Evolutionary conservation across 805 yeast genomes (phyloP).

Genomic region (Ogataea glucozyma): DNA sequence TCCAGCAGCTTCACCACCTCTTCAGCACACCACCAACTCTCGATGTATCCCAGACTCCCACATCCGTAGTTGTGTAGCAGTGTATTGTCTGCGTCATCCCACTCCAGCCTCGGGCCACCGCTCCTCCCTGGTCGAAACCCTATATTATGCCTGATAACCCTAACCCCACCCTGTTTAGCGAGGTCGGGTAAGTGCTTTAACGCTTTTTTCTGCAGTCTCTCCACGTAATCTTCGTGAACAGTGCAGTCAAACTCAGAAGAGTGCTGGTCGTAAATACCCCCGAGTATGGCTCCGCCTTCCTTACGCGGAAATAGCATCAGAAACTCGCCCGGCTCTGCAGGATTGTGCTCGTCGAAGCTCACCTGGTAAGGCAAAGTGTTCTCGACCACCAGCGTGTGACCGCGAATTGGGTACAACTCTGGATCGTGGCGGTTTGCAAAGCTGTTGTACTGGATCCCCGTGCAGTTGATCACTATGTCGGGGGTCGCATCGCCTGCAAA

Average conservation of each 20-base stretch:
- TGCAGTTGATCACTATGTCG: slow-evolving; percentile 54
- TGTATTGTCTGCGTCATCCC: slow-evolving; percentile 22
- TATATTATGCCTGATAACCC: slow-evolving; percentile 53
- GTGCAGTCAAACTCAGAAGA: slow-evolving; percentile 27
- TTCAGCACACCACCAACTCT: slow-evolving; percentile 60
- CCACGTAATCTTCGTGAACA: slow-evolving; percentile 51
- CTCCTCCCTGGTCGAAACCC: slow-evolving; percentile 69
- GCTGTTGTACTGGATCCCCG: slow-evolving; percentile 51
- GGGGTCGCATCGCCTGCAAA: slow-evolving; percentile 25
- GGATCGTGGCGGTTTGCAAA: slow-evolving; percentile 54
- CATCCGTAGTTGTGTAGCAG: slow-evolving; percentile 68
- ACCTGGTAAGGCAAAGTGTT: slow-evolving; percentile 44
- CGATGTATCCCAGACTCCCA: slow-evolving; percentile 69
- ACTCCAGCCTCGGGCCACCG: slow-evolving; percentile 53
- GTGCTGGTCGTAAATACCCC: slow-evolving; percentile 45
- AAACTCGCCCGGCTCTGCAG: slow-evolving; percentile 44
- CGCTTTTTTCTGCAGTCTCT: slow-evolving; percentile 45
- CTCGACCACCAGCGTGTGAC: slow-evolving; percentile 57
- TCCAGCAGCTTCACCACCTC: slow-evolving; percentile 36
- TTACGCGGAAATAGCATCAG: slow-evolving; percentile 64
- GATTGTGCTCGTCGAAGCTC: slow-evolving; percentile 31
- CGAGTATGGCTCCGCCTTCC: slow-evolving; percentile 67
- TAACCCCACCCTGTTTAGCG: slow-evolving; percentile 36
- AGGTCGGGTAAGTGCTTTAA: slow-evolving; percentile 54
- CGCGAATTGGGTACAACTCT: slow-evolving; percentile 51